These are phyloP conservation scores for Biscogniauxia sp. DNA, from an alignment of 2,329 filamentous ascomycete species.

Conservation along the genomic window DNA sequence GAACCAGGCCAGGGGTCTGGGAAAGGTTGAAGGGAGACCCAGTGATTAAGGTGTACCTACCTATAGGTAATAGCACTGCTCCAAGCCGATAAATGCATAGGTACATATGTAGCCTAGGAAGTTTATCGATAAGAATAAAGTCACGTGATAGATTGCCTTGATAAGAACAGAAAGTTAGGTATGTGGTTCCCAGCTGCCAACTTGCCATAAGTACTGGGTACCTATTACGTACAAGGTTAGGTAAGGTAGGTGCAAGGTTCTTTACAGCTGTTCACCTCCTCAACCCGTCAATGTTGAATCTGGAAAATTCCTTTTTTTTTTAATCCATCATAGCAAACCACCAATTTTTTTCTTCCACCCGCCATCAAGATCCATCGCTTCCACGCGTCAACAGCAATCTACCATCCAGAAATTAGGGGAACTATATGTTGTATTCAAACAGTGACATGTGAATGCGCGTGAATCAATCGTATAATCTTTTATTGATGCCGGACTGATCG, in stretches of 20 bases:
- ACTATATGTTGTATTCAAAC: not conserved
- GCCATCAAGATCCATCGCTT: not conserved
- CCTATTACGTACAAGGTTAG: too few species aligned
- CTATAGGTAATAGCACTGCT: not conserved
- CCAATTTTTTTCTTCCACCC: not conserved
- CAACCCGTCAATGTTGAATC: too few species aligned
- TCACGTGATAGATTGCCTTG: constrained; percentile 3
- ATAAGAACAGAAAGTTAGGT: not conserved
- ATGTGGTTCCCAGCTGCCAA: too few species aligned
- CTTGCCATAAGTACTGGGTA: too few species aligned
- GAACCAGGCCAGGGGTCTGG: constrained; percentile 2
- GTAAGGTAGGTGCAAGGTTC: too few species aligned
- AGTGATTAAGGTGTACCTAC: constrained; percentile 3
- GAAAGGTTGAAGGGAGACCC: not conserved
- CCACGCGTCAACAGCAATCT: not conserved
- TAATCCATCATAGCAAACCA: not conserved
- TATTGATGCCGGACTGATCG: not conserved
- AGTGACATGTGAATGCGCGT: not conserved
- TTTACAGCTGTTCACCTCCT: too few species aligned
- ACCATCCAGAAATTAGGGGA: not conserved
- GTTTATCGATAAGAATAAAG: constrained; percentile 8
- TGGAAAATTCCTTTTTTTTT: not conserved
- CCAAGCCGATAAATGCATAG: too few species aligned
- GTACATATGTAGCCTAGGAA: too few species aligned
- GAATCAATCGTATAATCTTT: not conserved